Base-by-base conservation (phyloP, 208 protist genomes). In the Trypanosoma boissoni region DNA sequence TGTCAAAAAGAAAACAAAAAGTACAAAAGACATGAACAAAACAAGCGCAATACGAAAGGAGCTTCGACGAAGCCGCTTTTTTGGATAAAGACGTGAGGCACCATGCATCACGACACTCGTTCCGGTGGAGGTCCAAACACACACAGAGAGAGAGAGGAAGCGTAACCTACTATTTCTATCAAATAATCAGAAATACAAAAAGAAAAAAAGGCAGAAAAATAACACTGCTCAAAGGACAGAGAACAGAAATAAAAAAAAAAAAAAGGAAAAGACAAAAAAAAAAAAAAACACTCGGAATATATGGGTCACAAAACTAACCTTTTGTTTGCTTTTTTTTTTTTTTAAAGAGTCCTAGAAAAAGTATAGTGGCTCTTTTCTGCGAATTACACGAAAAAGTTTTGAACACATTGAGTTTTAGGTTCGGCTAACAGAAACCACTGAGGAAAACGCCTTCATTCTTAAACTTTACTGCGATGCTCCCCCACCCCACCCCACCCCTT, bases 221-320 rank as follows among this genome's bases (percentile, higher is more conserved):
- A 53, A 2, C 5, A 34, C 12, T 39, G 34, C 34, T 16, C 12
- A 6, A 16, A 39, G 12, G 8, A 39, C 6, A 39, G 6, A 39
- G 34, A 16, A 39, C 9, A 4, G 36, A 23, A 27, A 56, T 26
- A 37, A n/a, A 10, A 29, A 27, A 14, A 42, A 1, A 1, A 1
- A 5, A 44, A 21, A 43, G 2, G 21, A 56, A 56, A 43, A 3
- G 21, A 56, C 8, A 44, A 23, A 18, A 55, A 55, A 43, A 56
- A 56, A 42, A 36, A 43, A 56, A 56, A 37, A n/a, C 31, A 26
- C 34, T 12, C 6, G 6, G 12, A 39, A 12, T n/a, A n/a, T n/a
- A 27, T 16, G 18, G 21, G 2, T n/a, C 26, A 20, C 1, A 34
- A 36, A 53, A 52, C 24, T 26, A 26, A 2, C 45, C 12, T 23